Percentiles rank a stretch among this genome's conserved stretches.
Evolutionary conservation across 306 rosid genomes (phyloP).

Genomic region (Sphenostylis stenocarpa): DNA sequence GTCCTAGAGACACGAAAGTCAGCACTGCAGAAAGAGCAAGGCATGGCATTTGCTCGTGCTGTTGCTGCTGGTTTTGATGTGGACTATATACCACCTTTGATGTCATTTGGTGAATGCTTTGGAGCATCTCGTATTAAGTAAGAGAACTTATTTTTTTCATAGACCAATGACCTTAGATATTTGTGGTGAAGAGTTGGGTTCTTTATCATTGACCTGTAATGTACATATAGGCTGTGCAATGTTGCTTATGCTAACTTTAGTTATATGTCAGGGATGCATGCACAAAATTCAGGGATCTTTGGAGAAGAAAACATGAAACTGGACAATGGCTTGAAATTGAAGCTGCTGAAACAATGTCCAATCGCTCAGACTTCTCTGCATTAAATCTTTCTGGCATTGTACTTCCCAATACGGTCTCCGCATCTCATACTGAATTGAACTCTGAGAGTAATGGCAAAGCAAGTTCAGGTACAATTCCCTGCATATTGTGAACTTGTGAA

Average conservation of each 20-base stretch:
- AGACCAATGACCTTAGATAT: background rate
- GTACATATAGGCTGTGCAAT: constrained; percentile 13
- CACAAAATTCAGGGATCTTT: constrained; percentile 70
- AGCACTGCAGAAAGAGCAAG: constrained; percentile 96
- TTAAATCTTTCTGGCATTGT: constrained; percentile 66
- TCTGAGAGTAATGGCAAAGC: constrained; percentile 57
- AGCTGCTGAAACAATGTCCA: constrained; percentile 74
- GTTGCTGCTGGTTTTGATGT: constrained; percentile 97
- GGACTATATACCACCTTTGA: constrained; percentile 67
- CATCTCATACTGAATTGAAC: constrained; percentile 52
- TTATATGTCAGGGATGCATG: constrained; percentile 75
- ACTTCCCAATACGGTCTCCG: constrained; percentile 58
- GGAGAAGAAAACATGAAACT: constrained; percentile 95
- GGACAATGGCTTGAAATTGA: constrained; percentile 99
- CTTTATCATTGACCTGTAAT: constrained; percentile 31
- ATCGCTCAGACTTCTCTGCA: constrained; percentile 61
- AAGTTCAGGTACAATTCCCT: constrained; percentile 53
- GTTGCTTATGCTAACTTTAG: constrained; percentile 26
- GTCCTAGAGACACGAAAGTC: constrained; percentile 89
- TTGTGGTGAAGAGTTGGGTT: constrained; percentile 22
- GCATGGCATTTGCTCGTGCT: constrained; percentile 99
- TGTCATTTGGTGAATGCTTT: constrained; percentile 85
- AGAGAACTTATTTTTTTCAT: constrained; percentile 37
- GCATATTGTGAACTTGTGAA: constrained; percentile 9
- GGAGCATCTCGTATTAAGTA: constrained; percentile 93